Base-by-base conservation (phyloP, 257 asterid species). In the Primulina huaijiensis region DNA sequence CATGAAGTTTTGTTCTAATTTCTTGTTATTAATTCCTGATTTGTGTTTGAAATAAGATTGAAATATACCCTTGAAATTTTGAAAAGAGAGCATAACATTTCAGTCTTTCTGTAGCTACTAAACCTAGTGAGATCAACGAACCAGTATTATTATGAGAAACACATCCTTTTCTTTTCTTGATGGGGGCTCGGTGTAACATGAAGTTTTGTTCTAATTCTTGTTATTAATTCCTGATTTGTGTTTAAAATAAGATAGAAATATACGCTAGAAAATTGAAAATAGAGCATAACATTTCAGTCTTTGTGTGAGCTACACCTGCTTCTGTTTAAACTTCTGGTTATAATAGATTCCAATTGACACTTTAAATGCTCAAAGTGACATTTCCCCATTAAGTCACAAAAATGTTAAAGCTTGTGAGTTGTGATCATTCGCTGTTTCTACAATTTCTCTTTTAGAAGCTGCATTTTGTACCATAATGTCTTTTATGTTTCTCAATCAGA, bases 401-500 rank as follows among this genome's bases (percentile, higher is more conserved):
- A 43, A 43, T 43, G 53, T 12, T 43, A 43, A 40, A 43, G n/a
- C 17, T 11, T 43, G 6, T 43, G 53, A 43, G 6, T 11, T 43
- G 6, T 43, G 53, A 43, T 43, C 7, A 12, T 20, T 34, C 40
- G 33, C 17, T 19, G 29, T 46, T 63, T 55, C 43, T 56, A 17
- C 35, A 6, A 43, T 57, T 57, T 27, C 16, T 61, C 72, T 53
- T 40, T 56, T 30, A 23, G 20, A 62, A 37, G 55, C 25, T 38
- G 34, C 50, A 12, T 60, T 62, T 12, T 55, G 9, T 52, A 23
- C 23, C 31, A 37, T 29, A 16, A 20, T 60, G 7, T 29, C 23
- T 23, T 31, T 23, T 31, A 53, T 34, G 52, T 75, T 33, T 40
- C 9, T 63, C 12, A 12, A 40, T 12, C 88, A 87, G 98, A 83